These are phyloP conservation scores for Erythrobasidium hasegawianum DNA, from an alignment of 1,284 basidiomycete species.

Conservation along the genomic window DNA sequence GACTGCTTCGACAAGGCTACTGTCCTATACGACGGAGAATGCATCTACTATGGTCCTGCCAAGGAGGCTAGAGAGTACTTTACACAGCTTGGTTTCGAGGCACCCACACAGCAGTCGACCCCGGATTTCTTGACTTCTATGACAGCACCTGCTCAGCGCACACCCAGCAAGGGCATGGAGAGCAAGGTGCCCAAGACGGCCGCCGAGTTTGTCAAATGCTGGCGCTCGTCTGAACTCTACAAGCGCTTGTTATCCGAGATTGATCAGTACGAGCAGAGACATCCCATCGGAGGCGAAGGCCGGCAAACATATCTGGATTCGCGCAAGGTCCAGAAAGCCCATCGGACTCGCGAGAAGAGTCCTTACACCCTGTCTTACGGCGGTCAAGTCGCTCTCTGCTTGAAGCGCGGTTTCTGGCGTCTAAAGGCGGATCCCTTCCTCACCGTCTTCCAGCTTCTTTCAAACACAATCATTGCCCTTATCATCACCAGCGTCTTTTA, in stretches of 20 bases:
- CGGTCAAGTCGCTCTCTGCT: conserved; percentile 51
- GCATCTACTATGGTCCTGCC: conserved; percentile 74
- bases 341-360: conserved; percentile 48
- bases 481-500: conserved; percentile 58
- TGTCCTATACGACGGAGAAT: conserved; percentile 71
- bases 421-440: conserved; percentile 51
- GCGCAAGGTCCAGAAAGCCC: conserved; percentile 52
- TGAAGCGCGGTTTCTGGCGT: conserved; percentile 51
- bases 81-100: conserved; percentile 67
- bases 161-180: conserved; percentile 43
- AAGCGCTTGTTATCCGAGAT: conserved; percentile 49
- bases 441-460: conserved; percentile 50
- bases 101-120: conserved; percentile 64
- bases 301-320: conserved; percentile 51
- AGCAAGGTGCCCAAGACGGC: conserved; percentile 13
- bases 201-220: conserved; percentile 43
- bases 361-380: conserved; percentile 52
- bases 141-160: conserved; percentile 51
- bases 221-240: conserved; percentile 50
- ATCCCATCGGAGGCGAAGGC: conserved; percentile 49
- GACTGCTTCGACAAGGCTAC: conserved; percentile 60
- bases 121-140: conserved; percentile 53
- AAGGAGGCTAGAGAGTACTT: conserved; percentile 72
- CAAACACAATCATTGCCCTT: conserved; percentile 58
- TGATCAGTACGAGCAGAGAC: conserved; percentile 47